A percentile compares a stretch with the other conserved stretches of the same genome.
Conservation (phyloP, 2,329 filamentous ascomycete genomes). For the Teratosphaeria pseudoeucalypti region DNA sequence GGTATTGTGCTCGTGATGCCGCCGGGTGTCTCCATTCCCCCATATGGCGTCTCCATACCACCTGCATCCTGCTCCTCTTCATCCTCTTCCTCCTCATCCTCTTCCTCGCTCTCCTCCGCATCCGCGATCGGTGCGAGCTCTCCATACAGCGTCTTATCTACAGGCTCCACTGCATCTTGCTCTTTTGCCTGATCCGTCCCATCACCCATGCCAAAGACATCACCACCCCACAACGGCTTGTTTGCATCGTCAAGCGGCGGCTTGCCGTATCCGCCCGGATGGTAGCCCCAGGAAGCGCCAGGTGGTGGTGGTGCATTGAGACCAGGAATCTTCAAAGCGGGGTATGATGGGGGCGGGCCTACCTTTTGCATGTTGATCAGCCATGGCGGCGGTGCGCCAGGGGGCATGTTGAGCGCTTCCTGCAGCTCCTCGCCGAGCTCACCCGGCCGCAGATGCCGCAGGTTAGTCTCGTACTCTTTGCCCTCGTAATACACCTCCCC, state of each 20-base stretch:
- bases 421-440: constrained; percentile 82
- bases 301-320: constrained; percentile 86
- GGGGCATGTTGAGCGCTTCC: constrained; percentile 87
- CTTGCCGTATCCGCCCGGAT: constrained; percentile 91
- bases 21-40: constrained; percentile 66
- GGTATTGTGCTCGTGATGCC: constrained; percentile 72
- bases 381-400: constrained; percentile 90
- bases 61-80: constrained; percentile 53
- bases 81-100: constrained; percentile 58
- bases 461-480: constrained; percentile 94
- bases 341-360: constrained; percentile 87
- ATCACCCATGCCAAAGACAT: constrained; percentile 71
- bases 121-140: constrained; percentile 70
- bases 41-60: constrained; percentile 57
- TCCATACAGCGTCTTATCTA: constrained; percentile 86
- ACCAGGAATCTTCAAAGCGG: constrained; percentile 86
- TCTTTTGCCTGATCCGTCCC: constrained; percentile 37
- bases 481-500: constrained; percentile 99
- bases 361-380: constrained; percentile 93
- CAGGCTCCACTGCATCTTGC: constrained; percentile 50
- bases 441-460: constrained; percentile 79
- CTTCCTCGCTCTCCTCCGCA: constrained; percentile 46
- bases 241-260: constrained; percentile 92
- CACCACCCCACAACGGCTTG: constrained; percentile 80
- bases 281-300: constrained; percentile 87